Evolutionary conservation across 2,329 filamentous ascomycete species (phyloP).

Genomic region (Diaporthe velutina): DNA sequence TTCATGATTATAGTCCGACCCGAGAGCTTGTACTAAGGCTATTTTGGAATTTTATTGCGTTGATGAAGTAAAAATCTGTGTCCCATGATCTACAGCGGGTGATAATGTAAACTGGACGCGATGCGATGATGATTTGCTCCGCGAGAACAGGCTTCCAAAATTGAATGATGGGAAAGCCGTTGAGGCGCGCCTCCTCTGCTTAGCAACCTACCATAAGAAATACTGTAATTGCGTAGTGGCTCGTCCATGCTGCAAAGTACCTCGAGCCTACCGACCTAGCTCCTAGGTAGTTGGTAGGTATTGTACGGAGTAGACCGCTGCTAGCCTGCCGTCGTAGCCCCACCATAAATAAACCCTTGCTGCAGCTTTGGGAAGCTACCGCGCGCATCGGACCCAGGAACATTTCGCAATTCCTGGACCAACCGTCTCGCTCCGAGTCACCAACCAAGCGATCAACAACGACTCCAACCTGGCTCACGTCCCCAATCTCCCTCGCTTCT

Average conservation of each 20-base stretch:
- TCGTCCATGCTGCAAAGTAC: too few relatives aligned
- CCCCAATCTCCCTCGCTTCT: neutral
- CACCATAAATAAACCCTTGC: conserved; percentile 20
- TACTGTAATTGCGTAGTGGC: neutral
- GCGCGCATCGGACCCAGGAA: neutral
- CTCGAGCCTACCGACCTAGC: neutral
- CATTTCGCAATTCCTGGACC: conserved; percentile 17
- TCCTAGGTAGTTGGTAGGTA: too few relatives aligned
- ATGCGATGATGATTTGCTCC: too few relatives aligned
- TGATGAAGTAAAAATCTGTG: conserved; percentile 14
- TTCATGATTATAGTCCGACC: conserved; percentile 50
- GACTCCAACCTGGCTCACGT: neutral
- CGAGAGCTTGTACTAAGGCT: conserved; percentile 57
- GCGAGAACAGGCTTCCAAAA: neutral
- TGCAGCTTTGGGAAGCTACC: conserved; percentile 14
- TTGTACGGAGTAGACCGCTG: neutral
- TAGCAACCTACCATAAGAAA: neutral
- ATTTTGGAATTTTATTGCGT: conserved; percentile 46
- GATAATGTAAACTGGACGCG: neutral
- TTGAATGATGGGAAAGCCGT: neutral
- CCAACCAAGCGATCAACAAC: neutral
- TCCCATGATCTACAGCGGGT: neutral
- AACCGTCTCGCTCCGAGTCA: neutral
- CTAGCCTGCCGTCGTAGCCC: conserved; percentile 22
- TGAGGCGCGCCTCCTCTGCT: neutral